Evolutionary conservation across 345 rosid species (phyloP), one percentile per base, ranked within the genome.

Genomic region (Lepidium sativum): DNA sequence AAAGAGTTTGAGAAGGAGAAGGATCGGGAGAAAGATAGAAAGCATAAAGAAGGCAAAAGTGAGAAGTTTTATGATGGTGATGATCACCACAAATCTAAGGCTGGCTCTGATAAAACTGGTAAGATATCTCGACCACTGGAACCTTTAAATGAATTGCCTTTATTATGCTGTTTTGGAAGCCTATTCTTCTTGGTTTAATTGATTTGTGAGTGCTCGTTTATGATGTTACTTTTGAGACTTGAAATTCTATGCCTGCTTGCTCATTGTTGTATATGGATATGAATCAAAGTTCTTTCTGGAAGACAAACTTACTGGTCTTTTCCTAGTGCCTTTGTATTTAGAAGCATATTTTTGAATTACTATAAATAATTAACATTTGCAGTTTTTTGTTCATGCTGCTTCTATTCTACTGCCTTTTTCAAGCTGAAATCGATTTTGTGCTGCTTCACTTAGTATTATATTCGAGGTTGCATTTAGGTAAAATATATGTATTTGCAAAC

Each of bases 101-200:
- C 58, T 70, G 69, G 49, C 2, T 60, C 81, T 69, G 94, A 79
- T 48, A 83, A 79, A 77, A 64, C 82, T 78, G 94, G 96, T 89
- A 82, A 86, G 85, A 68, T 80, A 60, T 65, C 79, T 68, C 1
- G 8, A 64, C 74, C 40, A 11, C 17, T 38, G 25, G 42, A 68
- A 39, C 33, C 20, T 31, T 9, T 5, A 2, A 15, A n/a, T 65
- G 61, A 20, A 10, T 56, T 67, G 47, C 31, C 7, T 67, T 55
- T 44, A 21, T 17, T 54, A 18, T 1, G 10, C 31, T 51, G 38
- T 38, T 35, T 50, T 0, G 16, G 16, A 35, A 49, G 37, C 9
- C 0, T 14, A 6, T 38, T 54, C 42, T 20, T 32, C 4, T 41
- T 32, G 8, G 10, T 60, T 14, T 51, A 7, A 0, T 40, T 41